These are phyloP conservation scores for Cyclaneusma minus DNA, from an alignment of 2,329 filamentous ascomycete species.

Conservation along the genomic window DNA sequence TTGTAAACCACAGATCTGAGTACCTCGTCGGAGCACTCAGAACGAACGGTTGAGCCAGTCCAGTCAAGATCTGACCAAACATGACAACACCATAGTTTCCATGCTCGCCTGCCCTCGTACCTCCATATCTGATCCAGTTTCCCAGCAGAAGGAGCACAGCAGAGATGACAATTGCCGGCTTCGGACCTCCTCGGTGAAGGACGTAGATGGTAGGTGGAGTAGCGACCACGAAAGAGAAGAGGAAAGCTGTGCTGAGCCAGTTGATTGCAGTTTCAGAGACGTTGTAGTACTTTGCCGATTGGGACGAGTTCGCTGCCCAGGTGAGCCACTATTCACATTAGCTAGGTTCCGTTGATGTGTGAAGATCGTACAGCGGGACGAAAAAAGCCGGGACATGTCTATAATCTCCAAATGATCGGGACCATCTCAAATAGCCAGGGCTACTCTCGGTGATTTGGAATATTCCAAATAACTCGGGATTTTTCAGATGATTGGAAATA, in stretches of 20 bases:
- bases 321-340: slow-evolving; percentile 62
- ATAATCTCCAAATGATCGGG: too few relatives aligned
- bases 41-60: slow-evolving; percentile 83
- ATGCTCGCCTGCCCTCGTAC: slow-evolving; percentile 33
- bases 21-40: slow-evolving; percentile 80
- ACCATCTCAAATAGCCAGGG: too few relatives aligned
- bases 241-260: slow-evolving; percentile 79
- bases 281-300: slow-evolving; percentile 59
- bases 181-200: slow-evolving; percentile 63
- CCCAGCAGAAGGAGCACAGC: slow-evolving; percentile 62
- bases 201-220: slow-evolving; percentile 62
- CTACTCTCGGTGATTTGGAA: too few relatives aligned
- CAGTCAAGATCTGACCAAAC: slow-evolving; percentile 83
- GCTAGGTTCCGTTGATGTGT: slow-evolving; percentile 4
- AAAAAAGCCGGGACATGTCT: too few relatives aligned
- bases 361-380: neutral
- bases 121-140: slow-evolving; percentile 84
- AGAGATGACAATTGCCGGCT: slow-evolving; percentile 57
- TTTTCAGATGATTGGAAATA: slow-evolving; percentile 1
- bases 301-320: slow-evolving; percentile 67
- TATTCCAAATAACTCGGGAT: slow-evolving; percentile 1
- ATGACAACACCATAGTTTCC: slow-evolving; percentile 65
- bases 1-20: slow-evolving; percentile 89
- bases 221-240: slow-evolving; percentile 66
- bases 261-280: slow-evolving; percentile 69